Evolutionary conservation across 768 basidiomycete species (phyloP).

Genomic region (Termitomyces sp.): DNA sequence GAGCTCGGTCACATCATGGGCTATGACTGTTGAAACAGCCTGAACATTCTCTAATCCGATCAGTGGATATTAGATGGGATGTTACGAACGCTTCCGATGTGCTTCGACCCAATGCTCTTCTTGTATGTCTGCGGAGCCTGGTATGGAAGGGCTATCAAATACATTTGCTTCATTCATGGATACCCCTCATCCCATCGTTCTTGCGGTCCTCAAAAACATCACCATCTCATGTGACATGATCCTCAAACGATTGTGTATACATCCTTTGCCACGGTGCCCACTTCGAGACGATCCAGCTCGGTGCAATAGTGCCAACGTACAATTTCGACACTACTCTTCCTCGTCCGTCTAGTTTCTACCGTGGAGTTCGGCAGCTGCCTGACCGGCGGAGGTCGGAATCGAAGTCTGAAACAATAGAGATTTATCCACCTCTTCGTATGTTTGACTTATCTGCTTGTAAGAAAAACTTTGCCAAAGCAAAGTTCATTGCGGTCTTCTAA

Average conservation of each 20-base stretch:
- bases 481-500: no score
- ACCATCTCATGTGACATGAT: no score
- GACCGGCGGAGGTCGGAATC: neutral
- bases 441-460: no score
- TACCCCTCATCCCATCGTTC: neutral
- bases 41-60: neutral
- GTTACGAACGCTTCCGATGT: no score
- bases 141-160: neutral
- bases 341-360: neutral
- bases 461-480: no score
- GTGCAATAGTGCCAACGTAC: neutral
- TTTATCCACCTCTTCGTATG: neutral
- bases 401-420: neutral
- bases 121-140: neutral
- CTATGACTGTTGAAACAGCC: neutral
- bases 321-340: neutral
- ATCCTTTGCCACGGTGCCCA: neutral
- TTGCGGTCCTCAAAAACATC: neutral
- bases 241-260: neutral
- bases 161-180: neutral
- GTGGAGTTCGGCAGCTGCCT: neutral
- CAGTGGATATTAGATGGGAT: neutral
- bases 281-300: neutral
- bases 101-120: neutral
- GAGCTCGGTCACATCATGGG: neutral